phyloP scores from a whole-genome alignment of 2,329 filamentous ascomycete genomes.

The Penicillium vulpinum region DNA sequence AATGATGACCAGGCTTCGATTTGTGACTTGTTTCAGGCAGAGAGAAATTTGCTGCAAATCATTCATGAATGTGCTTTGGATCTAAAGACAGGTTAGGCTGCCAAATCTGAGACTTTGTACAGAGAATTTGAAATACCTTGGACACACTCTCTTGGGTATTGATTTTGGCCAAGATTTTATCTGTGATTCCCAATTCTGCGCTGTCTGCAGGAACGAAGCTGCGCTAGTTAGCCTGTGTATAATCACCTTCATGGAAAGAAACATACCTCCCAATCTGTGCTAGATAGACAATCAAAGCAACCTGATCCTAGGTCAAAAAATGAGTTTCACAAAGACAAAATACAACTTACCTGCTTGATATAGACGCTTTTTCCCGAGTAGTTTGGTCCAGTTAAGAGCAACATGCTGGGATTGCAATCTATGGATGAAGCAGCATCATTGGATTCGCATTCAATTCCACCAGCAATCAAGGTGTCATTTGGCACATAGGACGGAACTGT shows the following conservation, averaged over 20 bases:
- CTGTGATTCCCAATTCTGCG: constrained; percentile 80
- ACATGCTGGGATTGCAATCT: constrained; percentile 59
- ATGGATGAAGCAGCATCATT: background rate
- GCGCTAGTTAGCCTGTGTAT: background rate
- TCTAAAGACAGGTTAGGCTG: constrained; percentile 28
- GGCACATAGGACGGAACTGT: constrained; percentile 77
- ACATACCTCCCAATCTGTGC: constrained; percentile 73
- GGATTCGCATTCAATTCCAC: constrained; percentile 47
- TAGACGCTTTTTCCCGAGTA: constrained; percentile 97
- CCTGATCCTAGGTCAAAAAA: constrained; percentile 34
- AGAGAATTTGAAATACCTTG: constrained; percentile 36
- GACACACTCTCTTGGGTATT: constrained; percentile 71
- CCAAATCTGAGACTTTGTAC: background rate
- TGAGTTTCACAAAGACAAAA: background rate
- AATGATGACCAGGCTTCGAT: constrained; percentile 77
- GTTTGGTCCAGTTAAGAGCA: constrained; percentile 89
- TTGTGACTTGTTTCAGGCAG: constrained; percentile 71
- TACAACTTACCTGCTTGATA: constrained; percentile 68
- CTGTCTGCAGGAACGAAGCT: constrained; percentile 82
- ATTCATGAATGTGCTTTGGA: constrained; percentile 70
- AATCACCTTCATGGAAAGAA: background rate
- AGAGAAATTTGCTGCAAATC: constrained; percentile 86
- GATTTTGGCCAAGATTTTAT: constrained; percentile 87
- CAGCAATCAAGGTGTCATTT: constrained; percentile 72
- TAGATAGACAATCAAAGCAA: constrained; percentile 85